These are phyloP conservation scores for Talaromyces pinophilus DNA, from an alignment of 2,329 filamentous ascomycete species.

Conservation along the genomic window DNA sequence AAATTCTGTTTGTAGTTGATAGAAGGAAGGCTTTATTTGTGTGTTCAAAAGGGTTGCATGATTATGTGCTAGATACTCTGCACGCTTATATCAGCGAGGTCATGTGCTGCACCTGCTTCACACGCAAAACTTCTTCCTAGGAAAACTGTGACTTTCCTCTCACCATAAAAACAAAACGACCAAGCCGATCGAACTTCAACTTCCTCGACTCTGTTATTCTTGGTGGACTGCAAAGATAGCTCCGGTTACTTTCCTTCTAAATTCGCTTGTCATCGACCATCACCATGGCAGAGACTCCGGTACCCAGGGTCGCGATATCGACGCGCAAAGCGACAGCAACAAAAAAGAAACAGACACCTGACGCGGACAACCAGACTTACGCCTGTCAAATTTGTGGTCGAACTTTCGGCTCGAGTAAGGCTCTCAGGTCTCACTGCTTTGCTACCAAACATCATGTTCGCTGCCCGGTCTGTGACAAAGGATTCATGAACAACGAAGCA, in stretches of 20 bases:
- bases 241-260: neutral
- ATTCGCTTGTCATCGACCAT: neutral
- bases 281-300: neutral
- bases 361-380: neutral
- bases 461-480: conserved; percentile 12
- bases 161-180: neutral
- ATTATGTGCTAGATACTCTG: neutral
- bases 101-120: neutral
- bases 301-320: neutral
- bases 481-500: conserved; percentile 1
- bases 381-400: neutral
- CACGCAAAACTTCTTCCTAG: neutral
- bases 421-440: conserved; percentile 7
- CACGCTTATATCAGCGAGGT: neutral
- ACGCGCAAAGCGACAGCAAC: neutral
- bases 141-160: neutral
- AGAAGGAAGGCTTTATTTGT: neutral
- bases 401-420: neutral
- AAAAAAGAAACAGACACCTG: neutral
- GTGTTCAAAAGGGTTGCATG: neutral
- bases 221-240: neutral
- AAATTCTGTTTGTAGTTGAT: neutral
- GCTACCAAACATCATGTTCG: neutral
- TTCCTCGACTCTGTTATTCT: neutral
- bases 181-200: neutral